Percentiles rank a stretch among this genome's conserved stretches.
Conservation (phyloP, 2,329 filamentous ascomycete genomes). For the Metarhizium sp. region DNA sequence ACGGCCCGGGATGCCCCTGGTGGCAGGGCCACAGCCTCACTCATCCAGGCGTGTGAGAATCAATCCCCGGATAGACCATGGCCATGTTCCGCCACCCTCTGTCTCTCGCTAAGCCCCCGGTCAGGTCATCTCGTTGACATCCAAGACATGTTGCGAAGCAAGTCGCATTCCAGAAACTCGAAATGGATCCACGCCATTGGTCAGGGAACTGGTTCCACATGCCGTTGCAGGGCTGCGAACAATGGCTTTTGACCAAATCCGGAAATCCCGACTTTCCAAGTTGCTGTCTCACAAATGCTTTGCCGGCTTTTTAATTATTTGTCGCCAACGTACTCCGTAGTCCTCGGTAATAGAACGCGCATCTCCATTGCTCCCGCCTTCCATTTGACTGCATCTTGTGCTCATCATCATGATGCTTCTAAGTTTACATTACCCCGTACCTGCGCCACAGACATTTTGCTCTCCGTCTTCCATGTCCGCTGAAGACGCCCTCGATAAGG, state of each 20-base stretch:
- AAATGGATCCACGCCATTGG: background rate
- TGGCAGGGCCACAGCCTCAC: background rate
- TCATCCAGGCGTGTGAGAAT: background rate
- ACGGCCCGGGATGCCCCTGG: background rate
- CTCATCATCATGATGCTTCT: background rate
- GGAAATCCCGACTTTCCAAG: background rate
- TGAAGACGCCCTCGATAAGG: background rate
- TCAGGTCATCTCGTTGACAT: background rate
- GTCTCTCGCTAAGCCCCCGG: background rate
- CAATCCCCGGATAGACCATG: background rate
- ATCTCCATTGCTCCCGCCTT: background rate
- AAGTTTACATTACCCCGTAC: background rate
- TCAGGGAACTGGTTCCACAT: slow-evolving; percentile 6
- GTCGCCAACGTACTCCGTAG: background rate
- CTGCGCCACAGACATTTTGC: background rate
- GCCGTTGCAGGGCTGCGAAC: slow-evolving; percentile 7
- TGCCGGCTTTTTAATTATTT: background rate
- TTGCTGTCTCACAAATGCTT: background rate
- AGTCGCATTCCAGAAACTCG: slow-evolving; percentile 8
- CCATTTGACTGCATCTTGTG: background rate
- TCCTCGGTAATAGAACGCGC: no score
- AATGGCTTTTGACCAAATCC: background rate
- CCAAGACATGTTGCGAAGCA: slow-evolving; percentile 2
- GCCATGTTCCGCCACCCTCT: background rate
- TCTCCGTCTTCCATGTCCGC: background rate